Base-by-base conservation (phyloP, 2,329 filamentous ascomycete species). In the Sporothrix protearum region DNA sequence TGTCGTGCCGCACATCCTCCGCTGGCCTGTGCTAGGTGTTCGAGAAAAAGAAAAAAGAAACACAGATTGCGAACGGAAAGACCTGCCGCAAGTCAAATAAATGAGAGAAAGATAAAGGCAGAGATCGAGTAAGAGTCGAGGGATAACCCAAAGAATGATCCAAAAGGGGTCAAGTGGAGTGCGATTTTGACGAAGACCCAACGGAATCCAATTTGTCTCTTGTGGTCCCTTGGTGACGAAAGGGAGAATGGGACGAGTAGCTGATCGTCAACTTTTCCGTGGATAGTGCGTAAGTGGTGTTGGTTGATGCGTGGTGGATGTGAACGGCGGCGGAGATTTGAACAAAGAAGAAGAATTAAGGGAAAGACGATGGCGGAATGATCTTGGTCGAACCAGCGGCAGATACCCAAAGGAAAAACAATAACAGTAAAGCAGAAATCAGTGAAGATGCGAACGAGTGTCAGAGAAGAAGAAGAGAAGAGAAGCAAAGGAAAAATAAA, bases 341-440 rank as follows among this genome's bases (percentile, higher is more conserved):
- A 22, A 57, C 5, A 22, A 45, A 22, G 47, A 22, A 33, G 33
- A n/a, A 39, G 33, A 55, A 33, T 28, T 12, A 25, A 36, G 45
- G n/a, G 51, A 57, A 61, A 63, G 33, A 42, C 28, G 57, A 22
- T 25, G 51, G 45, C 55, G 51, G 19, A 45, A 19, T 59, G 63
- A 68, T 68, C 59, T 68, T 71, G 45, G 71, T 68, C 55, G 63
- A 71, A 47, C 63, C 68, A 71, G 63, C 69, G 64, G 68, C 45
- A 71, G 71, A 70, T 47, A 64, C 49, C 61, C 45, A 61, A 59
- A 9, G 42, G 22, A 14, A 47, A 57, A 66, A 30, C 14, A 61
- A 51, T 42, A 66, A 28, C 51, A n/a, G 45, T 22, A 39, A 42
- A 49, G 49, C 49, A 53, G 19, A 53, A 53, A 51, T 5, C 49